Conservation (phyloP, 257 asterid genomes). For the Solanum paucissectum region DNA sequence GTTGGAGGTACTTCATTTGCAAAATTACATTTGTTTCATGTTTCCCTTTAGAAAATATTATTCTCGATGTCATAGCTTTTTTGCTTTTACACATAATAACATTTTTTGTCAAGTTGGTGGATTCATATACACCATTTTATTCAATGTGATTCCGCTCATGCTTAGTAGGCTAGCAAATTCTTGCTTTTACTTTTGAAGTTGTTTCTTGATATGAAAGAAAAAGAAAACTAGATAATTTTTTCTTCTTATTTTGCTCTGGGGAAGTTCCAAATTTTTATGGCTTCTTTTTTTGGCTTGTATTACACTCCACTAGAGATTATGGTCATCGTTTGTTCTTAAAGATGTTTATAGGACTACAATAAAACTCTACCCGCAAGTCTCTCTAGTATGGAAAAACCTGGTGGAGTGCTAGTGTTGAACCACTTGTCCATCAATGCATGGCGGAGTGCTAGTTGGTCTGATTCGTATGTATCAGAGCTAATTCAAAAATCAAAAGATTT, state of each 20-base stretch:
- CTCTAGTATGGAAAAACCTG: background rate
- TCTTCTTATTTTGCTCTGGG: background rate
- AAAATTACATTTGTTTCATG: background rate
- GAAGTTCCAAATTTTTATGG: background rate
- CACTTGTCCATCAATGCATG: background rate
- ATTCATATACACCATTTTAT: background rate
- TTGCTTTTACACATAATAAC: background rate
- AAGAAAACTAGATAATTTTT: background rate
- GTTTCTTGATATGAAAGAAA: background rate
- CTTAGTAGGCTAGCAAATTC: background rate
- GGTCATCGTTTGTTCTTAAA: background rate
- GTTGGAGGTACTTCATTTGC: slow-evolving; percentile 67
- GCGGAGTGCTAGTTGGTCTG: background rate
- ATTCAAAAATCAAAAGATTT: background rate
- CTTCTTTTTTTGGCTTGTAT: background rate
- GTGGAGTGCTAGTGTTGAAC: background rate
- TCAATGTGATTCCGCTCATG: background rate
- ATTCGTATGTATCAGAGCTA: background rate
- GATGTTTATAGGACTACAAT: background rate
- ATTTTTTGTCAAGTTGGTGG: background rate
- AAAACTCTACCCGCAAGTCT: background rate
- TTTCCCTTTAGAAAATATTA: background rate
- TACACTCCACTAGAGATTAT: background rate
- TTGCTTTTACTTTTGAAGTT: background rate
- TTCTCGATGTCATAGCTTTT: background rate